Evolutionary conservation across 129 eudicot species (phyloP), one percentile per base, ranked within the genome.

Genomic region (Pulicaria dysenterica): DNA sequence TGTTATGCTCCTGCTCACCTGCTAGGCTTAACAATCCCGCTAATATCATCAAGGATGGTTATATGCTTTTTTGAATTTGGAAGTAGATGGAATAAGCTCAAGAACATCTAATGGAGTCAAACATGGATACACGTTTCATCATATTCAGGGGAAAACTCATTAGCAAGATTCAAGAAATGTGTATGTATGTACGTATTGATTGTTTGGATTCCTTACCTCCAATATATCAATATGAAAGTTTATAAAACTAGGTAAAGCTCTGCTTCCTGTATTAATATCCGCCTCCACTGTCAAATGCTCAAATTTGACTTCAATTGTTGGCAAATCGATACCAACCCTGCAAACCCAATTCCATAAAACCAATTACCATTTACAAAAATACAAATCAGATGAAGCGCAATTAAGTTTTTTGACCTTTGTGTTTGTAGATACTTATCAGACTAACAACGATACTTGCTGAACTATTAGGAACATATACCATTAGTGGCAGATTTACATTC

Each of bases 241-340:
- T 3, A 82, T 12, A 43, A 91, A 81, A 24, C 89, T 81, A 9
- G 97, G 92, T 75, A 88, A 70, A 67, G 97, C 85, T 80, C 95
- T 83, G 69, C 95, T 78, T 46, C 97, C 97, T 14, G 85, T 85
- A 56, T 81, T 72, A 50, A 85, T 84, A 77, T 91, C 91, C 47
- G 91, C 87, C 62, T 86, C 92, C 45, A 91, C 80, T 38, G 56
- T 87, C 51, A 88, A 48, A 69, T 88, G 83, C 85, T 91, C 83
- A 54, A 69, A 91, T 61, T 85, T 79, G 13, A 91, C 97, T 91
- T 90, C 96, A 50, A 91, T 83, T 48, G 90, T 91, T 19, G 97
- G 97, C 84, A 91, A 40, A 11, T 85, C 89, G 54, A 91, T 77
- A 15, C 97, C 97, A 78, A 91, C 95, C 66, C 97, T 91, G 77